Percentiles rank a stretch among this genome's conserved stretches.
phyloP scores from a whole-genome alignment of 2,329 filamentous ascomycete species.

The Cladosporium austrohemisphaericum region DNA sequence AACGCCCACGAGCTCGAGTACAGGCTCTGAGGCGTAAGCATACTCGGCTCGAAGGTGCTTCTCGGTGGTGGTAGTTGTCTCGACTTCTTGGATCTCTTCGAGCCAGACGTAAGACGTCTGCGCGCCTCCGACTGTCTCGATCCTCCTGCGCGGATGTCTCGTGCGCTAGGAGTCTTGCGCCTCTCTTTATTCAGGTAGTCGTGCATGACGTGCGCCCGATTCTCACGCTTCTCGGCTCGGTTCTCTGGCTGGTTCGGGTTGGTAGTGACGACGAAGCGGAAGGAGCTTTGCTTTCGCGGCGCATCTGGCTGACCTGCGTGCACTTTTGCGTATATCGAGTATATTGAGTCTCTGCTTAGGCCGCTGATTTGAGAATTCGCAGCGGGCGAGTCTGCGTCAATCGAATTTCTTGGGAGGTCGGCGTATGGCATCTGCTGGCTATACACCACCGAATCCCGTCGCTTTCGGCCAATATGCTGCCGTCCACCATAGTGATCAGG shows the following conservation, averaged over 20 bases:
- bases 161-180: conserved; percentile 1
- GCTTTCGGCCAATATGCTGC: too few species aligned
- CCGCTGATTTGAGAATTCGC: too few species aligned
- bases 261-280: conserved; percentile 27
- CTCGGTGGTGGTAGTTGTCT: neutral
- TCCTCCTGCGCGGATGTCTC: conserved; percentile 4
- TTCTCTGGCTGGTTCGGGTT: conserved; percentile 29
- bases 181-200: conserved; percentile 31
- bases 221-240: conserved; percentile 27
- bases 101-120: neutral
- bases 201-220: conserved; percentile 32
- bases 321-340: too few species aligned
- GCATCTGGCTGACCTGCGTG: too few species aligned
- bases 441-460: too few species aligned
- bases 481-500: too few species aligned
- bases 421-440: too few species aligned
- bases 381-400: too few species aligned
- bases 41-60: neutral
- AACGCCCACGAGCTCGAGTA: neutral
- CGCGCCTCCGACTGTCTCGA: neutral
- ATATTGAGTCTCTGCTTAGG: too few species aligned
- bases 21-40: conserved; percentile 6
- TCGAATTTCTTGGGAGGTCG: too few species aligned
- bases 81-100: neutral
- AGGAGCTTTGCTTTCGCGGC: conserved; percentile 2